These are phyloP conservation scores for Sechiopsis laciniata DNA, from an alignment of 306 rosid species.

Conservation along the genomic window DNA sequence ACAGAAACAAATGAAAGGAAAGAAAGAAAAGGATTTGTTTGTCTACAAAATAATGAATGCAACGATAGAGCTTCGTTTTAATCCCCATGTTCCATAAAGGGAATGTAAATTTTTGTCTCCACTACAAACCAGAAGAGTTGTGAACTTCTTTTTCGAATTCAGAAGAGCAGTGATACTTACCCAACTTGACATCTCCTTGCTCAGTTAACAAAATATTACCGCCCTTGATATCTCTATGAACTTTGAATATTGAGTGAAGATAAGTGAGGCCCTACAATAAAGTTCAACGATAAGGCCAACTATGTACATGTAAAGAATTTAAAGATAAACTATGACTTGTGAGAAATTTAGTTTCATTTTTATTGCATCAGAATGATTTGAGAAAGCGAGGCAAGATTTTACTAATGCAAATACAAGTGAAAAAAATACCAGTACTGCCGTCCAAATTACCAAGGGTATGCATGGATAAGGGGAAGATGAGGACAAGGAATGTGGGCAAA, in stretches of 20 bases:
- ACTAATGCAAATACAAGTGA: too few relatives aligned
- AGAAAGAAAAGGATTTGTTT: too few relatives aligned
- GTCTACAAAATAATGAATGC: too few relatives aligned
- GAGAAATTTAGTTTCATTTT: slow-evolving; percentile 7
- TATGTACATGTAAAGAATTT: background rate
- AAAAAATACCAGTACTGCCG: too few relatives aligned
- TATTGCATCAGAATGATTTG: background rate
- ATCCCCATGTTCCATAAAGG: too few relatives aligned
- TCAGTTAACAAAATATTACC: slow-evolving; percentile 95
- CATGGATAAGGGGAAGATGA: too few relatives aligned
- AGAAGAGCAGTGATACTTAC: slow-evolving; percentile 29
- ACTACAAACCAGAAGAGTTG: too few relatives aligned
- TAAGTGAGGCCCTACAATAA: slow-evolving; percentile 78
- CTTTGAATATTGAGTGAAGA: slow-evolving; percentile 95
- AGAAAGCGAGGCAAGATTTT: background rate
- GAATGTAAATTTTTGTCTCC: too few relatives aligned
- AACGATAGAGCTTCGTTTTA: too few relatives aligned
- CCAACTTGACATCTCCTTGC: slow-evolving; percentile 97
- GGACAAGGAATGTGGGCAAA: too few relatives aligned
- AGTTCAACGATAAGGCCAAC: slow-evolving; percentile 11
- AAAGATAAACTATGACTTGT: background rate
- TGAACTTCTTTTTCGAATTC: background rate
- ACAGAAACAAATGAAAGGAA: too few relatives aligned
- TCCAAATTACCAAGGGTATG: too few relatives aligned
- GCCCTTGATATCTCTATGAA: slow-evolving; percentile 96